Base-by-base conservation (phyloP, 2,329 filamentous ascomycete genomes). In the Cladophialophora yegresii region DNA sequence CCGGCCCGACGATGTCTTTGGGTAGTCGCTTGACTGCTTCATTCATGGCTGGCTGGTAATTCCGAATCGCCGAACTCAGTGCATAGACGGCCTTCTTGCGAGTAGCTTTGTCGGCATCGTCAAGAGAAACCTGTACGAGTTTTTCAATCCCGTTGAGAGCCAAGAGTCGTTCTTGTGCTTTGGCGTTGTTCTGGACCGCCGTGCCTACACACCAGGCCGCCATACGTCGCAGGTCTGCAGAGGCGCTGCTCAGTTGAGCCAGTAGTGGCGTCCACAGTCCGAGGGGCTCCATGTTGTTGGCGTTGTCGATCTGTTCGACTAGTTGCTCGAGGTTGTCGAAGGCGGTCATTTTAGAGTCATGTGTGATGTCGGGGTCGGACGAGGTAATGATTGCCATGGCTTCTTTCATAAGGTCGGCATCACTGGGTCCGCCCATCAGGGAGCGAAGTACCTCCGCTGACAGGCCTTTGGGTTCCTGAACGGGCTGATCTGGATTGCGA, bases 281-380 rank as follows among this genome's bases (percentile, higher is more conserved):
- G 22, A 97, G 80, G 30, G 85, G 85, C 69, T 87, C 87, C 71
- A 99, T 85, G 79, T 97, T 96, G 82, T 98, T 99, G 64, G 95
- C 93, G 77, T 99, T 99, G 82, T 99, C 95, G 72, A 98, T 87
- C 68, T 86, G 87, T 81, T 97, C 92, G 72, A 97, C 89, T 64
- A 96, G 82, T 77, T 96, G 91, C 80, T 96, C 93, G 68, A 97
- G 89, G 80, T 97, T 96, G 84, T 96, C 93, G 78, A 96, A 96
- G 43, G 93, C 93, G 63, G 88, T 85, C 60, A 96, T 79, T 76
- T 91, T 92, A 78, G 91, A 86, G 50, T 92, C 89, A 56, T 93
- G 82, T 3, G 85, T 84, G 62, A 89, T 80, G 62, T 89, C 83
- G 8, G 86, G 80, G 71, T 85, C 82, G 1, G 79, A 70, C 20